phyloP scores from a whole-genome alignment of 2,329 filamentous ascomycete genomes.

The Colletotrichum sp. region DNA sequence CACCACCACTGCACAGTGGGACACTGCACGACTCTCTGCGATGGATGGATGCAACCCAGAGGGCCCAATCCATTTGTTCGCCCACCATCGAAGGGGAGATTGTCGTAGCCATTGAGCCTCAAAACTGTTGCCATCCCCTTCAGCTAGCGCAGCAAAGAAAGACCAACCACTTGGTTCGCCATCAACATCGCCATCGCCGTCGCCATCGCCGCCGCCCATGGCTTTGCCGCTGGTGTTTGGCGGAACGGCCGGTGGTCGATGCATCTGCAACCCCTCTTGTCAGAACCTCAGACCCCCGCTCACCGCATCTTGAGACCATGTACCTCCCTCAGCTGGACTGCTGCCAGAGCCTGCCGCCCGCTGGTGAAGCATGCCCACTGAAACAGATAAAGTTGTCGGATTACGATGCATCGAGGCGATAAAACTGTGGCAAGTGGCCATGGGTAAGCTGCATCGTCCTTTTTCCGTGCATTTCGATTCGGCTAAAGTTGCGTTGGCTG shows the following conservation, averaged over 20 bases:
- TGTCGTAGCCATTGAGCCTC: background rate
- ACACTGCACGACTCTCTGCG: background rate
- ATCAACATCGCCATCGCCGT: background rate
- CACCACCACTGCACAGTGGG: background rate
- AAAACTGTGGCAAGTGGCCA: slow-evolving; percentile 8
- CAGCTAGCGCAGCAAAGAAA: background rate
- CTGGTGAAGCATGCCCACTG: background rate
- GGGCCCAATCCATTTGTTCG: background rate
- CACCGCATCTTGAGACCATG: slow-evolving; percentile 7
- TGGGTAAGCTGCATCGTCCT: slow-evolving; percentile 2
- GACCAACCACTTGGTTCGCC: background rate
- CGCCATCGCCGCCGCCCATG: background rate
- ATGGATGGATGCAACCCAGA: background rate
- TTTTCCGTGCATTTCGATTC: background rate
- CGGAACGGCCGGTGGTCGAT: background rate
- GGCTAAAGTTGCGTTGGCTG: background rate
- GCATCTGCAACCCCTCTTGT: background rate
- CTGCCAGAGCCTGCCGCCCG: background rate
- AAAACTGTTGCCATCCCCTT: background rate
- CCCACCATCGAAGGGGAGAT: background rate
- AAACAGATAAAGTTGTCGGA: background rate
- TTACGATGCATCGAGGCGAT: background rate
- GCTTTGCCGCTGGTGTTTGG: background rate
- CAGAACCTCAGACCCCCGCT: background rate
- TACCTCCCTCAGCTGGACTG: background rate